Conservation (phyloP, 257 asterid species). For the Solanum sitiens region DNA sequence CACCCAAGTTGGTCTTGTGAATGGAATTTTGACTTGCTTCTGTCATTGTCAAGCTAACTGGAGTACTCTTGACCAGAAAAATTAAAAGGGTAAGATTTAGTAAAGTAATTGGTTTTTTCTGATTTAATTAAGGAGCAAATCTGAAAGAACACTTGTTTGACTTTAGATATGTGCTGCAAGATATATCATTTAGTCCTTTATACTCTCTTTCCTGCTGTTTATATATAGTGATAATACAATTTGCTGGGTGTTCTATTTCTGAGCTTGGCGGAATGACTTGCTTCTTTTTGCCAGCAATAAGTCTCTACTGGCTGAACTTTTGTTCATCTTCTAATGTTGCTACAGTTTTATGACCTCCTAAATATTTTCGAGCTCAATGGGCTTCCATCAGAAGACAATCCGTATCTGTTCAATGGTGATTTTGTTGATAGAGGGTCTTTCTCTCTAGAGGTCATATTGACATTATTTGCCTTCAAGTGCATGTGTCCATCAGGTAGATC, state of each 20-base stretch:
- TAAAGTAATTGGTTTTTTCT: neutral
- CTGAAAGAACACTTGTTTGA: neutral
- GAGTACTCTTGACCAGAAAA: neutral
- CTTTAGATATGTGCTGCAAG: neutral
- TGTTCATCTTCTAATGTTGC: conserved; percentile 4
- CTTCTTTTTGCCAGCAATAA: neutral
- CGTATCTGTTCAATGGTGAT: conserved; percentile 96
- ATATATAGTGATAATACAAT: neutral
- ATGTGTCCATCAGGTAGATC: conserved; percentile 85
- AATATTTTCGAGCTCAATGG: conserved; percentile 98
- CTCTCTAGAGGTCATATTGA: conserved; percentile 84
- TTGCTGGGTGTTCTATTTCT: neutral
- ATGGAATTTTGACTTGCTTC: neutral
- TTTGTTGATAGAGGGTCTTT: conserved; percentile 98
- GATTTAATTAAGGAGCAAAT: neutral
- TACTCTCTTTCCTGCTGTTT: neutral
- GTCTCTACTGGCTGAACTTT: neutral
- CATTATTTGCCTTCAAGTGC: conserved; percentile 97
- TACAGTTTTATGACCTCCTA: conserved; percentile 90
- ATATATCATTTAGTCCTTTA: neutral
- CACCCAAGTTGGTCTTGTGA: neutral
- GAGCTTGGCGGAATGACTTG: neutral
- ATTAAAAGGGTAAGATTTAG: neutral
- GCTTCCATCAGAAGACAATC: conserved; percentile 95
- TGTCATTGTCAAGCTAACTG: neutral